A percentile compares a stretch with the other conserved stretches of the same genome.
Evolutionary conservation across 108 stramenopile species (phyloP).

Genomic region (Fragilariopsis cylindrus): DNA sequence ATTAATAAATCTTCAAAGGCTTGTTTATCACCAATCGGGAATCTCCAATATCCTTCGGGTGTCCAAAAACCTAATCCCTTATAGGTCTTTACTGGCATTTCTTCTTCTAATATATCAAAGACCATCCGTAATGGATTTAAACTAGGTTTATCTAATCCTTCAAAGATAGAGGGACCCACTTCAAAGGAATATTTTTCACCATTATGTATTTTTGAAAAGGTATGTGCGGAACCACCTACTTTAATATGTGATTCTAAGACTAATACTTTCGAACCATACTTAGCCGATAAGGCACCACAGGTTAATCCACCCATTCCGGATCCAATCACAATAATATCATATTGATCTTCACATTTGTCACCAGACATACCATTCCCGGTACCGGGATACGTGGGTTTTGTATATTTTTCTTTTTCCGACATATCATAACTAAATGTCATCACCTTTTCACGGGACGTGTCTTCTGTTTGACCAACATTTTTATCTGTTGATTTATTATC

Average conservation of each 20-base stretch:
- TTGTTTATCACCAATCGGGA: conserved; percentile 74
- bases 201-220: conserved; percentile 82
- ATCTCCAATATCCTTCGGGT: conserved; percentile 87
- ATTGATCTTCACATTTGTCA: conserved; percentile 54
- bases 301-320: conserved; percentile 89
- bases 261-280: conserved; percentile 78
- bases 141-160: conserved; percentile 83
- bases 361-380: conserved; percentile 87
- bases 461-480: conserved; percentile 85
- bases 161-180: conserved; percentile 89
- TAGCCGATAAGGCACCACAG: conserved; percentile 80
- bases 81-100: conserved; percentile 91
- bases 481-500: conserved; percentile 34
- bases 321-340: conserved; percentile 87
- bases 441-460: conserved; percentile 83
- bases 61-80: conserved; percentile 90
- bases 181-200: conserved; percentile 89
- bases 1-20: conserved; percentile 74
- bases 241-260: conserved; percentile 89
- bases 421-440: conserved; percentile 93
- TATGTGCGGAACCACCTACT: conserved; percentile 85
- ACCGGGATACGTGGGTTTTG: conserved; percentile 89
- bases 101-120: conserved; percentile 83
- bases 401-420: conserved; percentile 83
- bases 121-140: conserved; percentile 90